phyloP scores from a whole-genome alignment of 2,329 filamentous ascomycete genomes.

The Pseudogymnoascus sp. region DNA sequence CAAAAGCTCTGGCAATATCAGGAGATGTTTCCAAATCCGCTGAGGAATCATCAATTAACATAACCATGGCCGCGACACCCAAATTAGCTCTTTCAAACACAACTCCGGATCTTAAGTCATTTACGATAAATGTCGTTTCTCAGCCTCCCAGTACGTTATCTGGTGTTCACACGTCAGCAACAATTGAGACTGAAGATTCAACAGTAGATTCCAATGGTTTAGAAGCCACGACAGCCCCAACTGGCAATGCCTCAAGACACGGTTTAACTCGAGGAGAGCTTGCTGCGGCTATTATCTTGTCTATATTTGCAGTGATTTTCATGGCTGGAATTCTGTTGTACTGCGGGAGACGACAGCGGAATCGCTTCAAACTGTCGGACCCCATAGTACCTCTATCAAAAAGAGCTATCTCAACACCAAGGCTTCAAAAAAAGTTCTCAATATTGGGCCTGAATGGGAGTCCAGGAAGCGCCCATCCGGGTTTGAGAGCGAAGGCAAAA shows the following conservation, averaged over 20 bases:
- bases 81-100: conserved; percentile 14
- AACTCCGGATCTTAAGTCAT: conserved; percentile 17
- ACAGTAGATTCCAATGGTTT: conserved; percentile 1
- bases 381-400: background rate
- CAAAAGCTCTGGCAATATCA: conserved; percentile 19
- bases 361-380: background rate
- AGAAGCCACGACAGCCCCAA: conserved; percentile 2
- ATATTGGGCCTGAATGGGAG: background rate
- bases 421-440: background rate
- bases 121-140: conserved; percentile 18
- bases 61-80: conserved; percentile 23
- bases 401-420: background rate
- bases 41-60: conserved; percentile 15
- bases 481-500: background rate
- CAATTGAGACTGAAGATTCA: conserved; percentile 3
- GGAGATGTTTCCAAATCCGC: conserved; percentile 21
- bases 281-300: background rate
- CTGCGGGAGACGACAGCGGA: background rate
- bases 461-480: background rate
- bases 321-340: background rate
- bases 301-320: background rate
- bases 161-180: conserved; percentile 8
- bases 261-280: background rate
- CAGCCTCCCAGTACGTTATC: background rate
- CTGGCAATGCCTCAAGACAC: background rate